Percentiles rank a stretch among this genome's conserved stretches.
These are phyloP conservation scores for Cicer cuneatum DNA, from an alignment of 306 rosid genomes.

Conservation along the genomic window DNA sequence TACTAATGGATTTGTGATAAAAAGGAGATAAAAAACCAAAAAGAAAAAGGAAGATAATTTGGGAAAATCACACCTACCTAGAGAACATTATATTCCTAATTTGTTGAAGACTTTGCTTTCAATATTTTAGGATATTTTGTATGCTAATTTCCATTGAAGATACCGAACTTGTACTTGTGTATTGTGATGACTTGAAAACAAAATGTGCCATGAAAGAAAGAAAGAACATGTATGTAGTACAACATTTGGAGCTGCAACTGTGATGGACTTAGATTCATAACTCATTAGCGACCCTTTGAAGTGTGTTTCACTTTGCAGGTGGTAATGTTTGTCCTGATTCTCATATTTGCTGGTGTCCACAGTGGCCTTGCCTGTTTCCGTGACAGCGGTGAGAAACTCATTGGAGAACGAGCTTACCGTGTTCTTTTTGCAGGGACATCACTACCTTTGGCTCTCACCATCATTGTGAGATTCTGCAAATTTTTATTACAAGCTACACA, in stretches of 20 bases:
- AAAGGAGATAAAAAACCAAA: neutral
- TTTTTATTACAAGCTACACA: slow-evolving; percentile 8
- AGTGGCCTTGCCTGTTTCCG: slow-evolving; percentile 94
- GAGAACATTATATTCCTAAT: neutral
- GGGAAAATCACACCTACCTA: neutral
- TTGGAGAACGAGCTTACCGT: slow-evolving; percentile 91
- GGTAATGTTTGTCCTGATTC: slow-evolving; percentile 70
- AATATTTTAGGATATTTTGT: slow-evolving; percentile 10
- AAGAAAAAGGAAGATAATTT: neutral
- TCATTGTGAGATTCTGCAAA: slow-evolving; percentile 64
- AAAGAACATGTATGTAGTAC: neutral
- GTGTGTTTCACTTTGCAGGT: slow-evolving; percentile 66
- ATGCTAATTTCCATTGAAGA: neutral
- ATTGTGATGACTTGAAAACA: neutral
- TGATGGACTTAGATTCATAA: slow-evolving; percentile 12
- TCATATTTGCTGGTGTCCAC: slow-evolving; percentile 77
- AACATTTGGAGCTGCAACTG: neutral
- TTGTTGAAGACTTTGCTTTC: neutral
- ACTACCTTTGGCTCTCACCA: slow-evolving; percentile 88
- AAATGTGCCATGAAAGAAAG: neutral
- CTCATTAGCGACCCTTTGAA: slow-evolving; percentile 37
- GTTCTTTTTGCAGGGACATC: slow-evolving; percentile 94
- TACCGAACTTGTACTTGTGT: neutral
- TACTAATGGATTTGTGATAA: neutral
- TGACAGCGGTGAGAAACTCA: slow-evolving; percentile 79